Percentiles rank a stretch among this genome's conserved stretches.
Conservation (phyloP, 441 rosid genomes). For the Populus hybrid region DNA sequence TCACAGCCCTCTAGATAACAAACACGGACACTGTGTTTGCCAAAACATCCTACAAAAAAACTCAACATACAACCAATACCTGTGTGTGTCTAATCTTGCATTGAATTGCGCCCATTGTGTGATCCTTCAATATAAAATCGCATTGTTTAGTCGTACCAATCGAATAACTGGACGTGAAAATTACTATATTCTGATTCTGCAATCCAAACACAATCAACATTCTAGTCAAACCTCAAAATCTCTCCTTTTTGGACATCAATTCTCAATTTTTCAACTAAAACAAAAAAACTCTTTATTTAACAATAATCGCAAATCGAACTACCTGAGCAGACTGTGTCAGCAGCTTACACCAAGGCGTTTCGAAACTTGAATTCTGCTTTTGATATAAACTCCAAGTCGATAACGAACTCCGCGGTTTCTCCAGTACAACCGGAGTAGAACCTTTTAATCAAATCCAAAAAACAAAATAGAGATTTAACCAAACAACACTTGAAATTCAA, state of each 20-base stretch:
- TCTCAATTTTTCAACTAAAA: conserved; percentile 5
- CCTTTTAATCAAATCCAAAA: conserved; percentile 27
- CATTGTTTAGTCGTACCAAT: conserved; percentile 59
- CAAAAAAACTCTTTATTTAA: conserved; percentile 7
- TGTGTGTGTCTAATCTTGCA: conserved; percentile 69
- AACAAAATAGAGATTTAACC: conserved; percentile 5
- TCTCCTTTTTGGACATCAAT: neutral
- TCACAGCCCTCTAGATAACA: neutral
- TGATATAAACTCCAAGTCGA: conserved; percentile 42
- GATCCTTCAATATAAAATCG: conserved; percentile 51
- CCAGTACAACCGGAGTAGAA: conserved; percentile 43
- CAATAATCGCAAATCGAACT: conserved; percentile 2
- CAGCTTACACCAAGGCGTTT: conserved; percentile 65
- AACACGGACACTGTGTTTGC: neutral
- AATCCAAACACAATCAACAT: conserved; percentile 1
- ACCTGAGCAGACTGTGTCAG: conserved; percentile 66
- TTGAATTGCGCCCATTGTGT: conserved; percentile 33
- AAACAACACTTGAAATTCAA: conserved; percentile 9
- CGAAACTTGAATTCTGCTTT: conserved; percentile 40
- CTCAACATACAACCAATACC: conserved; percentile 32
- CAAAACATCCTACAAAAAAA: neutral
- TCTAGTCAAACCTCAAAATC: neutral
- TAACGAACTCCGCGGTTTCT: conserved; percentile 54
- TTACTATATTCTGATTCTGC: conserved; percentile 54
- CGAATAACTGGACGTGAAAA: conserved; percentile 36